phyloP scores from a whole-genome alignment of 768 basidiomycete genomes.

The Symmetrospora coprosmae region DNA sequence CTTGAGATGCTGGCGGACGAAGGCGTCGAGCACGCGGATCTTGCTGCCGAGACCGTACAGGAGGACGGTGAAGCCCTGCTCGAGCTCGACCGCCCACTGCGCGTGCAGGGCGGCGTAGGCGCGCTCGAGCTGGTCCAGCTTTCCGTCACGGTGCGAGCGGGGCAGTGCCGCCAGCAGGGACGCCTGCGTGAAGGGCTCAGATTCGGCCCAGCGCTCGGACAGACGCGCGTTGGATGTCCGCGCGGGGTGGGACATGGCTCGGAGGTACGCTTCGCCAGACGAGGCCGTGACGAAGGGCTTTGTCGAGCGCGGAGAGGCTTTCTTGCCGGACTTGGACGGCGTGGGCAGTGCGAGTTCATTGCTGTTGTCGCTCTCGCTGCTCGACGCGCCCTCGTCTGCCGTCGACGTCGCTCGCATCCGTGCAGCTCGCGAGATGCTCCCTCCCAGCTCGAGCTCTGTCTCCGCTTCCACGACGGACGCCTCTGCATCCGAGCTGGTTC shows the following conservation, averaged over 20 bases:
- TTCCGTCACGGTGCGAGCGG: constrained; percentile 23
- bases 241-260: constrained; percentile 39
- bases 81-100: constrained; percentile 55
- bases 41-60: constrained; percentile 88
- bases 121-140: constrained; percentile 36
- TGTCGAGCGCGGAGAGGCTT: background rate
- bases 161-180: background rate
- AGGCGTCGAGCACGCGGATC: constrained; percentile 55
- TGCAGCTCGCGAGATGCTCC: background rate
- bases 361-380: background rate
- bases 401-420: constrained; percentile 5
- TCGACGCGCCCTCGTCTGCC: background rate
- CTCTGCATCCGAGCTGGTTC: too few species aligned
- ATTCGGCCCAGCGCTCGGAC: constrained; percentile 45
- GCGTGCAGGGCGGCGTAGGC: constrained; percentile 34
- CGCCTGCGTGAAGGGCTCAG: background rate
- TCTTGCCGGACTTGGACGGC: background rate
- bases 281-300: constrained; percentile 46
- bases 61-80: constrained; percentile 70
- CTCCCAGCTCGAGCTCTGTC: background rate
- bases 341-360: background rate
- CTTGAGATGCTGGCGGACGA: constrained; percentile 52
- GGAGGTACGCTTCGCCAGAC: constrained; percentile 76
- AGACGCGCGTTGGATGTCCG: constrained; percentile 69
- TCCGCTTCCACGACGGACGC: too few species aligned